Evolutionary conservation across 768 basidiomycete genomes (phyloP), one percentile per base, ranked within the genome.

Genomic region (Termitomyces sp.): DNA sequence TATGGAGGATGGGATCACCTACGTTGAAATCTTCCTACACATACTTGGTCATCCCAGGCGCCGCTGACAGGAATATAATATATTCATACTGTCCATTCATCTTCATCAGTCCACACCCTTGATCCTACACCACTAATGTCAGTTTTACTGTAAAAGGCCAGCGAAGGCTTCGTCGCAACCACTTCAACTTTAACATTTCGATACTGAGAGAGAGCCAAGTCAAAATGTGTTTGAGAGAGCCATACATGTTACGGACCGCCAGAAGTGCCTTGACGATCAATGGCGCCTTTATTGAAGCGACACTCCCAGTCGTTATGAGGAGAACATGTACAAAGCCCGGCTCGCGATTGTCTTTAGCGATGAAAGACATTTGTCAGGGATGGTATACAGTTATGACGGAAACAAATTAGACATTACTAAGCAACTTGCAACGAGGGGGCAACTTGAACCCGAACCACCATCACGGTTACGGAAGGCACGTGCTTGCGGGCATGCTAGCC

Each of bases 1-100:
- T 98, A 72, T 99, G 97, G 30, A 98, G 79, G 57, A 98, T 96
- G 0, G 94, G 93, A 65, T 98, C 90, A 1, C 94, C 91, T 49
- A 95, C 83, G 60, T 81, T 82, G 67, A 84, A 91, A 66, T 80
- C 81, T 24, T 76, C 81, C 94, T 95, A 68, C 20, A 63, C 22
- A 13, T 6, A 61, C 49, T 12, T 37, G 55, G 44, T 46, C 47
- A 44, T 30, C 27, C 20, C 12, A 41, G 6, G 20, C 11, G 33
- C 41, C 18, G 34, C 51, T 48, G 49, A 27, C 31, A 18, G n/a
- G 30, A 31, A 53, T 20, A 39, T 20, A 8, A 39, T 20, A 8
- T 20, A 7, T 20, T 45, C 31, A 20, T 72, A 96, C 95, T 42
- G 78, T 78, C 95, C 96, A 98, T 73, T 98, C 96, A 67, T 98